Evolutionary conservation across 495 filamentous ascomycete genomes (phyloP).

Genomic region (Aspergillus haitiensis): DNA sequence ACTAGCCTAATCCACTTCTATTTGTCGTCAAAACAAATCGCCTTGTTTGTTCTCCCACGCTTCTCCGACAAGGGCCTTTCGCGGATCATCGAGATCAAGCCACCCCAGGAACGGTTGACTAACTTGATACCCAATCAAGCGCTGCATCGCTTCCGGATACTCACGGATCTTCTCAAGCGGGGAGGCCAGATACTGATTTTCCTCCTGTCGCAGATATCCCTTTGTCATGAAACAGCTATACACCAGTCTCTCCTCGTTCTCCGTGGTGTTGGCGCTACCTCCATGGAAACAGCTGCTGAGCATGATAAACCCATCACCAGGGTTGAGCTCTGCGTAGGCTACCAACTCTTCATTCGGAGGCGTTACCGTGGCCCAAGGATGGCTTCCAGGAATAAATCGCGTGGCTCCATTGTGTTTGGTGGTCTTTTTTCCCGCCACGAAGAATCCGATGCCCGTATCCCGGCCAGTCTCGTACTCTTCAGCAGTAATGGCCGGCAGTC

Average conservation of each 20-base stretch:
- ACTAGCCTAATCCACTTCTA: too few species aligned
- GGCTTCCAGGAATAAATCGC: conserved; percentile 43
- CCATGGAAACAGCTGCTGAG: conserved; percentile 40
- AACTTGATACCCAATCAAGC: conserved; percentile 22
- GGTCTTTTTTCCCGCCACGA: conserved; percentile 35
- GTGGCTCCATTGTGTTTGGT: conserved; percentile 45
- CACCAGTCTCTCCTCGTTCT: conserved; percentile 24
- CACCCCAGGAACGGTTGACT: conserved; percentile 22
- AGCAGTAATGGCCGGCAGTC: conserved; percentile 12
- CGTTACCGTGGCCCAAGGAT: conserved; percentile 36
- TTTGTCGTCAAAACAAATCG: too few species aligned
- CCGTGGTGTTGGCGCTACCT: conserved; percentile 34
- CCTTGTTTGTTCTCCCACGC: too few species aligned
- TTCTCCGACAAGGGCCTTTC: background rate
- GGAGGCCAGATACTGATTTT: conserved; percentile 27
- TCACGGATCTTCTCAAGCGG: conserved; percentile 14
- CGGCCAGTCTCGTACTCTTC: conserved; percentile 26
- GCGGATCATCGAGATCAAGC: conserved; percentile 22
- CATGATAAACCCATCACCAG: conserved; percentile 42
- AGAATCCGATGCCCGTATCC: conserved; percentile 31
- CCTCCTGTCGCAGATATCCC: conserved; percentile 35
- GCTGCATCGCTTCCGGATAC: conserved; percentile 20
- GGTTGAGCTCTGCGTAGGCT: conserved; percentile 34
- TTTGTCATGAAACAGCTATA: conserved; percentile 36
- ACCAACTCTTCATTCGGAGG: conserved; percentile 23